Percentiles rank a stretch among this genome's conserved stretches.
These are phyloP conservation scores for Didymella glomerata DNA, from an alignment of 2,329 filamentous ascomycete genomes.

Conservation along the genomic window DNA sequence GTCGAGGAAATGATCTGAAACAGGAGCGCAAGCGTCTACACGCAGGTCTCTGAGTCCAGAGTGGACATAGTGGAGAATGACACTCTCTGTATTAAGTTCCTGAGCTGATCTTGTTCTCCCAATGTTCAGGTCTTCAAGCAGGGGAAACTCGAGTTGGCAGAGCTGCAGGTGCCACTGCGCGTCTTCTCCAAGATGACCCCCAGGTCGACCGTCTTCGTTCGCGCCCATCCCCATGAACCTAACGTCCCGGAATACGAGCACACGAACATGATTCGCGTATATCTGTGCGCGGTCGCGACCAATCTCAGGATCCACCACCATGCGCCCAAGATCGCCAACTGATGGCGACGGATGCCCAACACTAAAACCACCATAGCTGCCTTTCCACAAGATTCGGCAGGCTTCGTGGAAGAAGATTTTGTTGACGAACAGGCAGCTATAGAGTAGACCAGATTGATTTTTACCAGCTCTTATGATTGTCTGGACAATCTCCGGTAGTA, in stretches of 20 bases:
- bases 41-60: background rate
- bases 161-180: background rate
- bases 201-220: too few relatives aligned
- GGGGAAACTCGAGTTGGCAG: background rate
- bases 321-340: background rate
- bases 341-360: background rate
- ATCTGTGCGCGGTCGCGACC: background rate
- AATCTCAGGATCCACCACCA: background rate
- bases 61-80: conserved; percentile 4
- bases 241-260: conserved; percentile 1
- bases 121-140: background rate
- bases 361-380: background rate
- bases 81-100: background rate
- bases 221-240: too few relatives aligned
- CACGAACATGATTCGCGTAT: conserved; percentile 4
- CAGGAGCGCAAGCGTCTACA: background rate
- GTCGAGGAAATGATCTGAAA: conserved; percentile 5
- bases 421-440: conserved; percentile 6
- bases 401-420: conserved; percentile 1
- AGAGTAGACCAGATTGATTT: background rate
- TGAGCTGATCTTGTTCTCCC: background rate
- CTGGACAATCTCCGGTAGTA: conserved; percentile 1
- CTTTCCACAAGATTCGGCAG: conserved; percentile 4
- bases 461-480: conserved; percentile 1
- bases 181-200: background rate